Evolutionary conservation across 139 green algal genomes (phyloP).

Genomic region (Picochlorum sp.): DNA sequence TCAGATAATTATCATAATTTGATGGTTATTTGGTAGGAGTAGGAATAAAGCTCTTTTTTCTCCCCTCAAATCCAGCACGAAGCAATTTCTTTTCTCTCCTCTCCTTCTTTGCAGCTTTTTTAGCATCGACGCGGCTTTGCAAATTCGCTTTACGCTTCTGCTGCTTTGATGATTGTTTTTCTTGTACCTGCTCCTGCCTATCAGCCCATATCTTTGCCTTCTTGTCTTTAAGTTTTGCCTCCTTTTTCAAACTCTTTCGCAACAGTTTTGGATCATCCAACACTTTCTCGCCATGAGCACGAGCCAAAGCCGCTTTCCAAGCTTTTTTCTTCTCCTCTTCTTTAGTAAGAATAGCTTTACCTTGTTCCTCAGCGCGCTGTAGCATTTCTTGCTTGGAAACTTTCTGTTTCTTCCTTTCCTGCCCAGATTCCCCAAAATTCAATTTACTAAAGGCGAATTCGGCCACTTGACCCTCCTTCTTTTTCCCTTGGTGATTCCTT

Average conservation of each 20-base stretch:
- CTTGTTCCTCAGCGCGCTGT: constrained; percentile 27
- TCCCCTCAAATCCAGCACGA: constrained; percentile 78
- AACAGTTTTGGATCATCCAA: constrained; percentile 84
- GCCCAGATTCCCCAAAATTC: constrained; percentile 14
- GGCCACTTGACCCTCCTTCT: background rate
- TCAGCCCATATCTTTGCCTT: constrained; percentile 54
- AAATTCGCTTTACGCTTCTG: constrained; percentile 62
- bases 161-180: constrained; percentile 49
- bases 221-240: constrained; percentile 58
- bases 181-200: constrained; percentile 32
- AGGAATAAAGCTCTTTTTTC: constrained; percentile 51
- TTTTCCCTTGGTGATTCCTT: background rate
- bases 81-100: constrained; percentile 79
- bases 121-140: constrained; percentile 33
- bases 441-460: constrained; percentile 19
- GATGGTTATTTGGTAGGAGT: background rate
- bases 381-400: constrained; percentile 49
- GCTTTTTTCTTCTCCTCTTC: constrained; percentile 30
- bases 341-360: constrained; percentile 17
- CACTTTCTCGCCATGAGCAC: constrained; percentile 65
- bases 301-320: constrained; percentile 51
- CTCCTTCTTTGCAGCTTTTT: constrained; percentile 58
- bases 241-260: constrained; percentile 51
- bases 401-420: constrained; percentile 16
- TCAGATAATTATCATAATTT: no score